Percentiles rank a stretch among this genome's conserved stretches.
These are phyloP conservation scores for Asparagopsis taxiformis DNA, from an alignment of 31 red algal genomes.

Conservation along the genomic window DNA sequence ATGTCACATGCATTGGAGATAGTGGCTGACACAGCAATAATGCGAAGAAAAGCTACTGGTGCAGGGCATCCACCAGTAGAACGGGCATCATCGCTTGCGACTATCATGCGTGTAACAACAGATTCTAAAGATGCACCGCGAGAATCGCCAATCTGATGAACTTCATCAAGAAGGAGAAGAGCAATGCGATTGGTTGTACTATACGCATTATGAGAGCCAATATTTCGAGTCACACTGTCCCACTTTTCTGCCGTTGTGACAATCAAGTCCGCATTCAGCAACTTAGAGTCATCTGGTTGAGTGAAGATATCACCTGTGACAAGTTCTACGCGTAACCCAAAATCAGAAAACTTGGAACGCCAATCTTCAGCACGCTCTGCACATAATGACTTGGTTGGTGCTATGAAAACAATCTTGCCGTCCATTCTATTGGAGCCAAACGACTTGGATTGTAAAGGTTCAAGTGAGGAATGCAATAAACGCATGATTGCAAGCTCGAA, in stretches of 20 bases:
- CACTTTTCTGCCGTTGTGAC: slow-evolving; percentile 94
- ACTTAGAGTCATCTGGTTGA: background rate
- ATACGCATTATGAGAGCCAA: background rate
- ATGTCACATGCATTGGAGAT: slow-evolving; percentile 68
- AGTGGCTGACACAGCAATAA: slow-evolving; percentile 87
- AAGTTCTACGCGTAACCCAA: slow-evolving; percentile 35
- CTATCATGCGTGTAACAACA: slow-evolving; percentile 67
- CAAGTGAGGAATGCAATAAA: slow-evolving; percentile 20
- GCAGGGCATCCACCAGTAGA: background rate
- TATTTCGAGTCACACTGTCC: slow-evolving; percentile 80
- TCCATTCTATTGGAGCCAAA: slow-evolving; percentile 3
- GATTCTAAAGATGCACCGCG: slow-evolving; percentile 79
- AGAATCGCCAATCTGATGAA: slow-evolving; percentile 80
- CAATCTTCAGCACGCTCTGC: slow-evolving; percentile 33
- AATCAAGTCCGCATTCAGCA: slow-evolving; percentile 48
- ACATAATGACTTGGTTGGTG: slow-evolving; percentile 54
- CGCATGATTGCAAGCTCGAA: slow-evolving; percentile 65
- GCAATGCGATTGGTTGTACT: slow-evolving; percentile 25
- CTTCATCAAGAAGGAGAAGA: slow-evolving; percentile 86
- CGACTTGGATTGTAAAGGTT: background rate
- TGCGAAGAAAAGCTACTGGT: slow-evolving; percentile 28
- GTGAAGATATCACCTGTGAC: slow-evolving; percentile 26
- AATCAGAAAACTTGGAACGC: slow-evolving; percentile 11
- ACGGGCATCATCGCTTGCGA: slow-evolving; percentile 5
- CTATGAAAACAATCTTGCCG: slow-evolving; percentile 53